Base-by-base conservation (phyloP, 352 stramenopile species). In the Pythium utonaiense region DNA sequence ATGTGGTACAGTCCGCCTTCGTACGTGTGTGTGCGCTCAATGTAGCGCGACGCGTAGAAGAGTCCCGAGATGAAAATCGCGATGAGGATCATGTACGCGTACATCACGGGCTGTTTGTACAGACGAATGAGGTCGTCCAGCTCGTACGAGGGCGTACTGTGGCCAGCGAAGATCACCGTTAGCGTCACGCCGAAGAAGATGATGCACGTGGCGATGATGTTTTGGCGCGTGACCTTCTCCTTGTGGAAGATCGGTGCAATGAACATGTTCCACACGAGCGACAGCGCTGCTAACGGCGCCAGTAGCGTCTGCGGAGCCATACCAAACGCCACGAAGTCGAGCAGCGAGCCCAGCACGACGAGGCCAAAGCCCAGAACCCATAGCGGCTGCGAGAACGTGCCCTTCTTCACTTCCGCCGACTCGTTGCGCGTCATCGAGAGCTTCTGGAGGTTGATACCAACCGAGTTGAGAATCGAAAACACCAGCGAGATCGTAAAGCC, bases 231-330 rank as follows among this genome's bases (percentile, higher is more conserved):
- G 13, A 96, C 73, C 48, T 90, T 89, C 47, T 96, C 87, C 64
- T 93, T 93, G 63, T 95, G 94, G 45, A 96, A 91, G 36, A 82
- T 88, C 4, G 84, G 80, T 6, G 87, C 87, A 9, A 96, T 72
- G 65, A 94, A 74, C 71, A 96, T 92, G 66, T 97, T 97, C 83
- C 88, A 97, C 17, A 96, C 91, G 12, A 97, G 77, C 36, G 86
- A 95, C n/a, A 97, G 73, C 8, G 90, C 89, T 3, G 88, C 91
- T 0, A 97, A 57, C 1, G 89, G 90, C 1, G 87, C 89, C 40
- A 97, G 54, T 0, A 97, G 63, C 52, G 83, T 96, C 69, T 96
- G 87, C 7, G 91, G 89, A 6, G 90, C 90, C 16, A 97, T 60
- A 0, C 91, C 90, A 33, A 97, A 96, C 0, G 89, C 89, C 4